Evolutionary conservation across 1,284 basidiomycete genomes (phyloP), one percentile per base, ranked within the genome.

Genomic region (Grifola frondosa): DNA sequence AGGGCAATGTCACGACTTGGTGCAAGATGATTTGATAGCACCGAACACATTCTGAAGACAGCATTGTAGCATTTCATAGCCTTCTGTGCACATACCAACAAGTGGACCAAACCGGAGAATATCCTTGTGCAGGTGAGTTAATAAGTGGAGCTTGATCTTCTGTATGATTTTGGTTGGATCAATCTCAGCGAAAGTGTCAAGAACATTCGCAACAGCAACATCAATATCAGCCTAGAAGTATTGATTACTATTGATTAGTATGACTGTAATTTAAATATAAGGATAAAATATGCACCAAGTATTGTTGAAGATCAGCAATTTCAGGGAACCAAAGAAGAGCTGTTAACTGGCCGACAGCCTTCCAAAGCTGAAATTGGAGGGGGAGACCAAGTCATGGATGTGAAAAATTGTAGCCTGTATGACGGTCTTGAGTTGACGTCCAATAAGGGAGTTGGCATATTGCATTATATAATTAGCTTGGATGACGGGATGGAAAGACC

Each of bases 1-100:
- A 5, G 19, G 3, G 28, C 37, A 42, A 75, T 73, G 41, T 74
- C 72, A 0, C 56, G 58, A 2, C 67, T 70, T 0, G 69, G 70
- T 0, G 73, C 67, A 11, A 67, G 68, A 7, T 67, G 59, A 48
- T 76, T 76, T 1, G 62, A 66, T 20, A 70, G 65, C 1, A 75
- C 53, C 48, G 69, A 71, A 21, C 58, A 57, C 1, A 53, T 44
- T 1, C 68, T 60, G 19, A 75, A 71, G 4, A 76, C 54, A 2
- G 66, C 65, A 54, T 76, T 75, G 57, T 62, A 74, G 1, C 65
- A 71, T 47, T n/a, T 76, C 70, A 44, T 73, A 75, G 0, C 42
- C 57, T 36, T 75, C 72, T 0, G 71, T 74, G 2, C 52, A 47
- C 56, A 24, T 50, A 58, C 65, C 66, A 71, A 0, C 70, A 31